These are phyloP conservation scores for Pinus taeda DNA, from an alignment of 75 land plant genomes.

Conservation along the genomic window DNA sequence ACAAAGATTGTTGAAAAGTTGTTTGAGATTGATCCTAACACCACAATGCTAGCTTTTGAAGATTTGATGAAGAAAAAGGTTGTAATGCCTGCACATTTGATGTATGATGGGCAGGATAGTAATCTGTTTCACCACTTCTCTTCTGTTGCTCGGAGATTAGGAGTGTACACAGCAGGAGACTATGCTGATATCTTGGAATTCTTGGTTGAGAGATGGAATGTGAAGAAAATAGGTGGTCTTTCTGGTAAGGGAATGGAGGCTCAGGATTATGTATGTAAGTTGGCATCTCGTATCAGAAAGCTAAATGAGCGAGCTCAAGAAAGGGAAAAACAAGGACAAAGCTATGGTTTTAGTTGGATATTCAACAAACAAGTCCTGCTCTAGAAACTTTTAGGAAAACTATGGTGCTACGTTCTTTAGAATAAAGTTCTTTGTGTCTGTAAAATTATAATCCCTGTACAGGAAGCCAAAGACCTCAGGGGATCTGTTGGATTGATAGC, in stretches of 20 bases:
- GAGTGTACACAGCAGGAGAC: constrained; percentile 57
- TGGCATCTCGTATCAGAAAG: constrained; percentile 35
- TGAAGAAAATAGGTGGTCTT: constrained; percentile 35
- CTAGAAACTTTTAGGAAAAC: neutral
- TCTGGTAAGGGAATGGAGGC: constrained; percentile 44
- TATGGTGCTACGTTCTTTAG: too few relatives aligned
- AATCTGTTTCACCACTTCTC: constrained; percentile 52
- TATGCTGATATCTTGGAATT: constrained; percentile 59
- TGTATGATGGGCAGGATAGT: constrained; percentile 55
- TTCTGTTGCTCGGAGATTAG: constrained; percentile 47
- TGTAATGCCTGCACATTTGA: constrained; percentile 54
- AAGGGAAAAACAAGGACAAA: constrained; percentile 23
- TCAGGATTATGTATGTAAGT: constrained; percentile 48
- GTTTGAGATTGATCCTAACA: constrained; percentile 57
- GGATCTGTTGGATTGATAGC: too few relatives aligned
- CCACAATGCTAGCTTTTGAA: constrained; percentile 38
- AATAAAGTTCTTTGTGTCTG: too few relatives aligned
- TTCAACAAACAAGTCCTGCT: constrained; percentile 35
- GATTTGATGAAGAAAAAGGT: constrained; percentile 62
- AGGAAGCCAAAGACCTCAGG: too few relatives aligned
- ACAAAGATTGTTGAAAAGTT: constrained; percentile 58
- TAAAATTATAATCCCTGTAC: too few relatives aligned
- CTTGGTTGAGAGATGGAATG: constrained; percentile 50
- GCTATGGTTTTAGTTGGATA: constrained; percentile 47
- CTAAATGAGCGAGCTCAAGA: constrained; percentile 44